phyloP scores from a whole-genome alignment of 768 basidiomycete species.

The Suillus clintonianus region DNA sequence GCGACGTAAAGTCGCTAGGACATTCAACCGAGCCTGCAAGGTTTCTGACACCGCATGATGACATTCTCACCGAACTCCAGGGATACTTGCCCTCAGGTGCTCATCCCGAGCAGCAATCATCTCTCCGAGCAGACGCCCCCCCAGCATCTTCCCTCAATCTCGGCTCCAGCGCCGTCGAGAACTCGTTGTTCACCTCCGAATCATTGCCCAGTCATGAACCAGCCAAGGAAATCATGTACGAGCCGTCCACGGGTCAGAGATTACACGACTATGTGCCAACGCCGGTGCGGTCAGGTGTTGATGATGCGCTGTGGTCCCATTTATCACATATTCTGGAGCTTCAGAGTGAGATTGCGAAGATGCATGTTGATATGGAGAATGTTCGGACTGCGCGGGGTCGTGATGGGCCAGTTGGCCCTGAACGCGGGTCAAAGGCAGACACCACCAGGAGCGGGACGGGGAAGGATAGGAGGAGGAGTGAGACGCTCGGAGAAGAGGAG shows the following conservation, averaged over 20 bases:
- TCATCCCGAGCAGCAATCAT: slow-evolving; percentile 10
- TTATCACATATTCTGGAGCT: slow-evolving; percentile 70
- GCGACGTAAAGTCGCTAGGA: slow-evolving; percentile 8
- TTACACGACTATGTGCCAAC: slow-evolving; percentile 21
- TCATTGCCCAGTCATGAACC: slow-evolving; percentile 4
- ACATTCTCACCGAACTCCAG: slow-evolving; percentile 55
- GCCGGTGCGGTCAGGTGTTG: slow-evolving; percentile 16
- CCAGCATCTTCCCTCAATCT: neutral
- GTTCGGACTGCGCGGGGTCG: slow-evolving; percentile 29
- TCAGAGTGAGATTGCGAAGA: slow-evolving; percentile 68
- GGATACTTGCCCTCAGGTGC: slow-evolving; percentile 28
- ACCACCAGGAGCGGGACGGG: slow-evolving; percentile 15
- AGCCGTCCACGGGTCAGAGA: slow-evolving; percentile 33
- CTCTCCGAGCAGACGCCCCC: slow-evolving; percentile 3
- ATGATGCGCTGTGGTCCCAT: slow-evolving; percentile 65
- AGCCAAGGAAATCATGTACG: slow-evolving; percentile 25
- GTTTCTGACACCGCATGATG: slow-evolving; percentile 61
- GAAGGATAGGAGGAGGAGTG: slow-evolving; percentile 27
- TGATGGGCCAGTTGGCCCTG: slow-evolving; percentile 8
- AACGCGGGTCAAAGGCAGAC: slow-evolving; percentile 17
- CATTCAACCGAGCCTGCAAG: slow-evolving; percentile 4
- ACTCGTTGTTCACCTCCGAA: neutral
- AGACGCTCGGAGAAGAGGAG: slow-evolving; percentile 36
- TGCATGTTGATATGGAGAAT: slow-evolving; percentile 78
- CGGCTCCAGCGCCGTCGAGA: slow-evolving; percentile 12